These are phyloP conservation scores for Globisporangium nagaii DNA, from an alignment of 352 stramenopile genomes.

Conservation along the genomic window DNA sequence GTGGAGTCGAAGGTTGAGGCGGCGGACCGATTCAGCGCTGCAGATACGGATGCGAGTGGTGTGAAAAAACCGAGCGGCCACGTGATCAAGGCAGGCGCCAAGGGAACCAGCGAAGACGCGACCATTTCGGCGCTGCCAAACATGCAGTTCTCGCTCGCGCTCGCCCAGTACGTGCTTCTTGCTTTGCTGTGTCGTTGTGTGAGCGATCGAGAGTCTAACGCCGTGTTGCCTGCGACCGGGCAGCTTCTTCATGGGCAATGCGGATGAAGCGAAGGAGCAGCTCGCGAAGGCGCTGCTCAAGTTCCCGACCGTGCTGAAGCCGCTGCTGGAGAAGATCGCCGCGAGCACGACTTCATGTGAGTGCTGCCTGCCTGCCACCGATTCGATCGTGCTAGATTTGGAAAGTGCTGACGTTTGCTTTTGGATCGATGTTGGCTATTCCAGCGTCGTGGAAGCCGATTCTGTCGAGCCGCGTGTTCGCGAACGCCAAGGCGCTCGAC, in stretches of 20 bases:
- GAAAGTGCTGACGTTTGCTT: background rate
- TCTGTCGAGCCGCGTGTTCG: constrained; percentile 69
- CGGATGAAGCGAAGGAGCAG: constrained; percentile 48
- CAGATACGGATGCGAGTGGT: background rate
- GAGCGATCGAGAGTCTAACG: no score
- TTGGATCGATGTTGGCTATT: background rate
- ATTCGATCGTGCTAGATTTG: background rate
- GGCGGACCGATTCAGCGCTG: constrained; percentile 39
- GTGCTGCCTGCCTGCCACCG: constrained; percentile 1
- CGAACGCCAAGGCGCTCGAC: constrained; percentile 57
- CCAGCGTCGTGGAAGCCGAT: constrained; percentile 67
- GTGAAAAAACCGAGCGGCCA: constrained; percentile 12
- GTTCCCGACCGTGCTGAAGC: constrained; percentile 68
- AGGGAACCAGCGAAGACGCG: constrained; percentile 10
- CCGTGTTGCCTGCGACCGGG: background rate
- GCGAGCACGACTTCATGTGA: constrained; percentile 60
- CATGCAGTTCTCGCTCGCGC: constrained; percentile 68
- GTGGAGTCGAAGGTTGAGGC: constrained; percentile 47
- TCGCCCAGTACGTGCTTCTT: constrained; percentile 51
- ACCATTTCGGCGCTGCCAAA: constrained; percentile 53
- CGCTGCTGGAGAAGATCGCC: constrained; percentile 70
- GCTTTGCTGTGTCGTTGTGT: no score
- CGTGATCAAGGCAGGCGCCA: constrained; percentile 12
- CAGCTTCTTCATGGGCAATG: constrained; percentile 65
- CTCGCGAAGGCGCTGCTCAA: constrained; percentile 53